Base-by-base conservation (phyloP, 306 rosid genomes). In the Prunus padus region DNA sequence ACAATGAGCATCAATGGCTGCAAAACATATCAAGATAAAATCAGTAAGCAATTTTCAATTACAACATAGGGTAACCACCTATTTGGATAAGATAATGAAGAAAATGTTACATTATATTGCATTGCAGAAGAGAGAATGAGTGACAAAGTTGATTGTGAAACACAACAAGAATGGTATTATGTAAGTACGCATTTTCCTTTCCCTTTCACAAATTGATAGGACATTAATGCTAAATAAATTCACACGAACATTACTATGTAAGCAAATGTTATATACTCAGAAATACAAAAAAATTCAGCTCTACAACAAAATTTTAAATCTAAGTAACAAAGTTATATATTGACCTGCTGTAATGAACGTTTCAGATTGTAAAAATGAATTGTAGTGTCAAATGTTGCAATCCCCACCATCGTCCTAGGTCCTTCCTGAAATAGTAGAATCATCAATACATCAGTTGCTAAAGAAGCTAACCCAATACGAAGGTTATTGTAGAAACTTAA, bases 1-100 rank as follows among this genome's bases (percentile, higher is more conserved):
- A 95, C 97, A 74, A 95, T 90, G 68, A 95, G 97, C 99, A 95
- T 95, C 88, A 92, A 55, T 5, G 97, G 97, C 99, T 95, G 78
- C 87, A 31, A 89, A 73, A 81, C 33, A 59, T 2, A 11, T 45
- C 33, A 71, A 50, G 2, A 20, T 20, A 37, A 55, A 30, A 50
- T 40, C 16, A 55, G 52, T n/a, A 23, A 72, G 51, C 23, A 37
- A 22, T 33, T 16, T n/a, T 40, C 42, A 28, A 61, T 61, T 42
- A 40, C 44, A 26, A 61, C n/a, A 61, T 28, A 61, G 44, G 25
- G 44, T 6, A 28, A 26, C 66, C 66, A 15, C 44, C 42, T 28
- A 28, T 28, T 61, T 61, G 2, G 40, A 59, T 23, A 15, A 26
- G 44, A 61, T 13, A 61, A 61, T 28, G 66, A 59, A 55, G 28